Evolutionary conservation across 116 monocot genomes (phyloP).

Genomic region (Papilionanthe hybrid): DNA sequence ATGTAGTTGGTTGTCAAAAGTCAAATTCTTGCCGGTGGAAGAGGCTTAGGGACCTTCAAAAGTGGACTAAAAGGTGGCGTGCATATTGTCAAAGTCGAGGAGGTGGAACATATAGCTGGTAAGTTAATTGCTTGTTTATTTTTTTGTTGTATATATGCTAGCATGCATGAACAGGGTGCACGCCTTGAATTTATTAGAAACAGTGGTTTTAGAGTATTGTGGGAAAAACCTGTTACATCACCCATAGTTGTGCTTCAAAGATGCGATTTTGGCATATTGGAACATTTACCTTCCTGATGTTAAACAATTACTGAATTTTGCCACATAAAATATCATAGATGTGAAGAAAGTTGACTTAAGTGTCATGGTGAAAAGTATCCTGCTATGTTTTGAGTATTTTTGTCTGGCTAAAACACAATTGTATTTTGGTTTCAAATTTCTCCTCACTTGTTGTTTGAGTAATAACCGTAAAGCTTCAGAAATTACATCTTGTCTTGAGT

Average conservation of each 20-base stretch:
- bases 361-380: not conserved
- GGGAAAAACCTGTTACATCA: not conserved
- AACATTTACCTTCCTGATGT: not conserved
- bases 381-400: not conserved
- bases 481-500: not conserved
- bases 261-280: not conserved
- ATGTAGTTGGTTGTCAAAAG: constrained; percentile 6
- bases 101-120: constrained; percentile 72
- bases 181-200: not conserved
- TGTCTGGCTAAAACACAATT: not conserved
- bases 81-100: constrained; percentile 92
- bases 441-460: not conserved
- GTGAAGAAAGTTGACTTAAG: not conserved
- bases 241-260: not conserved
- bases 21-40: constrained; percentile 96
- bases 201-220: not conserved
- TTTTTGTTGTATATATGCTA: not conserved
- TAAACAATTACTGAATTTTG: not conserved
- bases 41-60: constrained; percentile 94
- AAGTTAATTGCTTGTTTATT: constrained; percentile 4
- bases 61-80: constrained; percentile 92
- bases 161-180: not conserved
- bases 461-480: too few species aligned
- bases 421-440: not conserved
- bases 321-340: not conserved